Conservation (phyloP, 1,139 yeast genomes). For the Taphrina communis region DNA sequence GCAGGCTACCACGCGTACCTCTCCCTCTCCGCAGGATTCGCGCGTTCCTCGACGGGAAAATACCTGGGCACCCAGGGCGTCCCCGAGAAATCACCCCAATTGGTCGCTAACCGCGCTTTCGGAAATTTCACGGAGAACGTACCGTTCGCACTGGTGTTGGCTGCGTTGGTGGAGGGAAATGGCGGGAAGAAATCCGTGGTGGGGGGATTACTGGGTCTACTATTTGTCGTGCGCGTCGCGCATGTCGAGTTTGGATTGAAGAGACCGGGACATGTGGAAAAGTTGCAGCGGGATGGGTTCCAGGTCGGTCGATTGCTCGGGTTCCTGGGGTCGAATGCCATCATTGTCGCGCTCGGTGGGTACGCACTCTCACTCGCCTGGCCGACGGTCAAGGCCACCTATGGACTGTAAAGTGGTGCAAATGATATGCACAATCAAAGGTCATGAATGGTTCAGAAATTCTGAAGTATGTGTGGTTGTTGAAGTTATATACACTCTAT, state of each 20-base stretch:
- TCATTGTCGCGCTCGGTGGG: constrained; percentile 22
- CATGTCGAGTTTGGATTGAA: constrained; percentile 28
- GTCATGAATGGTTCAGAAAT: neutral
- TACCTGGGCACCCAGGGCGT: constrained; percentile 23
- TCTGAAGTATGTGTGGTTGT: neutral
- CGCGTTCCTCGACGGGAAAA: constrained; percentile 11
- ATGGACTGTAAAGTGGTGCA: constrained; percentile 1
- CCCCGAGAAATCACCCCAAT: constrained; percentile 1
- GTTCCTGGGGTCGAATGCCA: constrained; percentile 20
- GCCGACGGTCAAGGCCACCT: constrained; percentile 18
- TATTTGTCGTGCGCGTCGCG: constrained; percentile 15
- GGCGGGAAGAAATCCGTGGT: neutral
- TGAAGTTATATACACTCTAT: neutral
- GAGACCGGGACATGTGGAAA: constrained; percentile 15
- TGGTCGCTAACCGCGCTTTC: constrained; percentile 15
- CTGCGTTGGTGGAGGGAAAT: constrained; percentile 11
- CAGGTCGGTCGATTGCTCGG: constrained; percentile 21
- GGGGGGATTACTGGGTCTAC: neutral
- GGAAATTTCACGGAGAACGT: constrained; percentile 27
- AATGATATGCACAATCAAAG: no score
- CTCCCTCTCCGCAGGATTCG: constrained; percentile 11
- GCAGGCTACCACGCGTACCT: constrained; percentile 33
- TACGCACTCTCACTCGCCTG: constrained; percentile 11
- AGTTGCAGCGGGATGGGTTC: constrained; percentile 18
- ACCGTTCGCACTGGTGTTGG: constrained; percentile 18